A percentile compares a stretch with the other conserved stretches of the same genome.
These are phyloP conservation scores for Cytospora schulzeri DNA, from an alignment of 2,329 filamentous ascomycete genomes.

Conservation along the genomic window DNA sequence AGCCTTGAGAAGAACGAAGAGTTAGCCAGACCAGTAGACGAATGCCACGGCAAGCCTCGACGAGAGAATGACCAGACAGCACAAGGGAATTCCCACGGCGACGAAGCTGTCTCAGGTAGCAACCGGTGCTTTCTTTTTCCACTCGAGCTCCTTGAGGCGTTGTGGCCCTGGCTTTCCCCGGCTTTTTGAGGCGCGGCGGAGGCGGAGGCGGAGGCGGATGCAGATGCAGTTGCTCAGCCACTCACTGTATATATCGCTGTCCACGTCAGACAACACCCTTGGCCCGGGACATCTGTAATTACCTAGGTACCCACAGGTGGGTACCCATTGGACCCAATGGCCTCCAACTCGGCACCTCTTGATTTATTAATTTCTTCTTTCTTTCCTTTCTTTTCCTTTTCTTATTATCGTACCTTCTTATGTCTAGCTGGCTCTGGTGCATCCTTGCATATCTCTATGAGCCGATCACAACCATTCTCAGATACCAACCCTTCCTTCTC, in stretches of 20 bases:
- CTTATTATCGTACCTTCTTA: too few relatives aligned
- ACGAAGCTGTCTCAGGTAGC: conserved; percentile 35
- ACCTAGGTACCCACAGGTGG: too few relatives aligned
- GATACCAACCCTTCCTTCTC: too few relatives aligned
- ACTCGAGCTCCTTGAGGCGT: conserved; percentile 37
- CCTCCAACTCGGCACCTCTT: too few relatives aligned
- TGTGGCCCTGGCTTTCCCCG: conserved; percentile 38
- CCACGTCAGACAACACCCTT: too few relatives aligned
- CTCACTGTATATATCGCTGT: neutral
- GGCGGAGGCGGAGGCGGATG: conserved; percentile 51
- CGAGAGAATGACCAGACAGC: conserved; percentile 38
- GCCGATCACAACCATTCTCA: too few relatives aligned
- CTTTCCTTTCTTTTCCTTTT: too few relatives aligned
- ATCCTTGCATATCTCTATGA: too few relatives aligned
- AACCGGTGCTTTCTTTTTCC: conserved; percentile 32
- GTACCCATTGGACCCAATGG: too few relatives aligned
- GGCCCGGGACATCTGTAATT: too few relatives aligned
- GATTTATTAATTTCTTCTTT: too few relatives aligned
- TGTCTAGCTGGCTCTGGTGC: too few relatives aligned
- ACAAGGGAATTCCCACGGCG: conserved; percentile 33
- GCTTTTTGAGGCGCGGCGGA: conserved; percentile 43
- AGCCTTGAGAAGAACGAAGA: neutral
- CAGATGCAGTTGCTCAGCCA: conserved; percentile 50
- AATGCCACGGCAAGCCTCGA: conserved; percentile 22
- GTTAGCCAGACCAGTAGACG: conserved; percentile 15